These are phyloP conservation scores for Blastomyces silverae DNA, from an alignment of 2,329 filamentous ascomycete genomes.

Conservation along the genomic window DNA sequence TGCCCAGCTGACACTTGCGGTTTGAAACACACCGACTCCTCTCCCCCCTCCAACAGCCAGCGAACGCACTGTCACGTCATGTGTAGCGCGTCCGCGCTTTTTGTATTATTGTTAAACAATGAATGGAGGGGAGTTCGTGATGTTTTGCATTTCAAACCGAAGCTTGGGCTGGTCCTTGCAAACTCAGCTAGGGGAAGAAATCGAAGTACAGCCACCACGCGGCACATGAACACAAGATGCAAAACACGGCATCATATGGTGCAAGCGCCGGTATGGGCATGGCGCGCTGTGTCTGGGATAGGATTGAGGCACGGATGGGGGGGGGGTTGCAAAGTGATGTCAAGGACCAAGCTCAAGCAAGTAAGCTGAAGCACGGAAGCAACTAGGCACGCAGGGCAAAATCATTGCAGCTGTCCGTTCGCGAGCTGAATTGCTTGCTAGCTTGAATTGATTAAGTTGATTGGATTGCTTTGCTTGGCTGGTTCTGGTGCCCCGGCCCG, in stretches of 20 bases:
- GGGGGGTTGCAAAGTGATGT: conserved; percentile 38
- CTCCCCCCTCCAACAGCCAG: neutral
- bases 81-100: neutral
- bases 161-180: neutral
- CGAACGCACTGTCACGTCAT: neutral
- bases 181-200: neutral
- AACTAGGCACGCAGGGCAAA: conserved; percentile 36
- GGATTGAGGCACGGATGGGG: too few relatives aligned
- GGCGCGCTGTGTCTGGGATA: neutral
- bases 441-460: neutral
- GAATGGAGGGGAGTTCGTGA: neutral
- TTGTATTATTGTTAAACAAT: neutral
- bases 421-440: neutral
- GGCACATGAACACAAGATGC: neutral
- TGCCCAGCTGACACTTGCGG: neutral
- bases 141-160: neutral
- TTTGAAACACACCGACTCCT: neutral
- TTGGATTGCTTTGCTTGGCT: neutral
- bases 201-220: too few relatives aligned
- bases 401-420: neutral
- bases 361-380: conserved; percentile 12
- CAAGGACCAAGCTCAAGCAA: conserved; percentile 1
- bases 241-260: neutral
- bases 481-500: neutral
- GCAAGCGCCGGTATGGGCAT: neutral